Percentiles rank a stretch among this genome's conserved stretches.
phyloP scores from a whole-genome alignment of 23 red algal species.

The Gracilariopsis chorda region DNA sequence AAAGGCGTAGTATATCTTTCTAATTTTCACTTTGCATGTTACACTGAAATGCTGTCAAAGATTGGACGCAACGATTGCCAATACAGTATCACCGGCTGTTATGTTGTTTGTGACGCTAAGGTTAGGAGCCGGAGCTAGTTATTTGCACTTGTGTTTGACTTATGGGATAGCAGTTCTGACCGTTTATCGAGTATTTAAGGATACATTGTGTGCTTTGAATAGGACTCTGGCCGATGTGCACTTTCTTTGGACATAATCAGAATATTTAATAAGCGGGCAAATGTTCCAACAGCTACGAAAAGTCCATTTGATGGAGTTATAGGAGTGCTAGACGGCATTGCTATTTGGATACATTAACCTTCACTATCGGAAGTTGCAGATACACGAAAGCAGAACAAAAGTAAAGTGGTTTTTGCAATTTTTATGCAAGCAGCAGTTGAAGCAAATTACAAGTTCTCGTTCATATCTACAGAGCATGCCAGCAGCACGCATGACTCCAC shows the following conservation, averaged over 20 bases:
- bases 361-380: no score
- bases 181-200: not conserved
- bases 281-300: no score
- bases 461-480: not conserved
- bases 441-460: not conserved
- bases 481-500: not conserved
- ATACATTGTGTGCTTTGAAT: no score
- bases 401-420: not conserved
- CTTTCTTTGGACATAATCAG: no score
- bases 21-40: not conserved
- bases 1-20: not conserved
- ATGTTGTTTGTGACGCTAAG: not conserved
- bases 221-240: no score
- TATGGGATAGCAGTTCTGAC: not conserved
- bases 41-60: not conserved
- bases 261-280: no score
- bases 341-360: no score
- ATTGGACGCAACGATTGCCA: not conserved
- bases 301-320: no score
- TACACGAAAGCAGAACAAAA: not conserved
- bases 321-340: no score
- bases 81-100: not conserved
- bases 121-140: not conserved
- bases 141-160: conserved; percentile 3
- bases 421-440: not conserved